Evolutionary conservation across 2,329 filamentous ascomycete genomes (phyloP).

Genomic region (Aspergillus sp.): DNA sequence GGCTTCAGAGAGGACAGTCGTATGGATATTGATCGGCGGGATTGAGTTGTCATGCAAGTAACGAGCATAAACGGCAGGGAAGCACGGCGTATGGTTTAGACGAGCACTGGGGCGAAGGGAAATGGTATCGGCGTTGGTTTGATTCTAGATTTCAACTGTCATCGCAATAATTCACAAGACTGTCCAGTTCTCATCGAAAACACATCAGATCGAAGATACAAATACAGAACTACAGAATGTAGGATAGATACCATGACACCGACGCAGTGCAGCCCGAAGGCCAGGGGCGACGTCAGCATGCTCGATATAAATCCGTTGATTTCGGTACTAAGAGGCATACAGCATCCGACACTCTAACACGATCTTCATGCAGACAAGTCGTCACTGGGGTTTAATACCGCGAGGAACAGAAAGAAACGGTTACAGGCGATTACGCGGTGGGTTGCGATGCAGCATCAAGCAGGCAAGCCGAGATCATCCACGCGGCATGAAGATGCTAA

Average conservation of each 20-base stretch:
- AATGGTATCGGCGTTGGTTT: too few relatives aligned
- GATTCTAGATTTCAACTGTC: too few relatives aligned
- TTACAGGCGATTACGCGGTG: not conserved
- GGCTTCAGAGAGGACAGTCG: not conserved
- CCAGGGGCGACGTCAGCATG: not conserved
- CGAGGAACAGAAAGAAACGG: not conserved
- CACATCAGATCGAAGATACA: too few relatives aligned
- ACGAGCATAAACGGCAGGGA: not conserved
- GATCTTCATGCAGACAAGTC: constrained; percentile 1
- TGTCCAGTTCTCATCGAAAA: too few relatives aligned
- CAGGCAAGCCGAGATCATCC: too few relatives aligned
- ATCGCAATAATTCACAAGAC: too few relatives aligned
- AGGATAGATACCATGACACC: not conserved
- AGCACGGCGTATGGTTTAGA: not conserved
- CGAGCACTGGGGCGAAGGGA: too few relatives aligned
- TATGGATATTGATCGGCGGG: not conserved
- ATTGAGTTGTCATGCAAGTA: not conserved
- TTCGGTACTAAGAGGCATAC: constrained; percentile 6
- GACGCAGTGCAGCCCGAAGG: not conserved
- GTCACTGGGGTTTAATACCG: constrained; percentile 3
- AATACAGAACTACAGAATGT: not conserved
- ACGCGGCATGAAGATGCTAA: too few relatives aligned
- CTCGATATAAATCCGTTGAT: not conserved
- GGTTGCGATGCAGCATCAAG: not conserved
- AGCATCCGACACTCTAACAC: not conserved